These are phyloP conservation scores for Phialocephala sp. DNA, from an alignment of 2,329 filamentous ascomycete genomes.

Conservation along the genomic window DNA sequence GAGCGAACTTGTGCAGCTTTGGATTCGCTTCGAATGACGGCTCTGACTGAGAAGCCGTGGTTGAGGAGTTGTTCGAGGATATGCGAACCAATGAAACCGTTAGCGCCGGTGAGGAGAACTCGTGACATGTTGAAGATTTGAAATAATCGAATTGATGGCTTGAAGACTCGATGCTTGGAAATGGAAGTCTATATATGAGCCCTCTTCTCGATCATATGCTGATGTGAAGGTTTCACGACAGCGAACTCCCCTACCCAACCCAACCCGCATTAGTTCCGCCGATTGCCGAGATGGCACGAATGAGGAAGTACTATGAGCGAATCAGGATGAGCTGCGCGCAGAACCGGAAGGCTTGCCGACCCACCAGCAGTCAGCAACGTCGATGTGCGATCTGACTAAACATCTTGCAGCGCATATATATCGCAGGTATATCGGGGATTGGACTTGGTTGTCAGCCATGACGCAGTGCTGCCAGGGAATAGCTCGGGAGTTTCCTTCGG, in stretches of 20 bases:
- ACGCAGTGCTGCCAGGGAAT: neutral
- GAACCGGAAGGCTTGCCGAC: neutral
- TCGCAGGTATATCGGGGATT: neutral
- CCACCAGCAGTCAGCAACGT: neutral
- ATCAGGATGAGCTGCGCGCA: slow-evolving; percentile 1
- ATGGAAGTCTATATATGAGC: neutral
- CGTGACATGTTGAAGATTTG: slow-evolving; percentile 4
- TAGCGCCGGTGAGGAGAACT: slow-evolving; percentile 43
- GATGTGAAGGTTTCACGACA: too few species aligned
- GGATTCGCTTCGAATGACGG: slow-evolving; percentile 49
- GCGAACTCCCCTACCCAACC: too few species aligned
- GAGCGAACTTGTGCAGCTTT: slow-evolving; percentile 51
- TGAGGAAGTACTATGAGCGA: neutral
- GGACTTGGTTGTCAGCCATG: neutral
- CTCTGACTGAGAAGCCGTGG: slow-evolving; percentile 45
- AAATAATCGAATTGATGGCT: neutral
- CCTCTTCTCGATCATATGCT: too few species aligned
- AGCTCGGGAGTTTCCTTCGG: neutral
- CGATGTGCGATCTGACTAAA: neutral
- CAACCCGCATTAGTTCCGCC: neutral
- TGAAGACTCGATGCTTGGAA: neutral
- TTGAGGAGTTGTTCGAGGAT: slow-evolving; percentile 38
- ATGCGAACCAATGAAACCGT: slow-evolving; percentile 42
- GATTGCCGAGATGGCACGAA: neutral
- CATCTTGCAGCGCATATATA: neutral